A percentile compares a stretch with the other conserved stretches of the same genome.
Conservation (phyloP, 768 basidiomycete genomes). For the Royoungia palumana region DNA sequence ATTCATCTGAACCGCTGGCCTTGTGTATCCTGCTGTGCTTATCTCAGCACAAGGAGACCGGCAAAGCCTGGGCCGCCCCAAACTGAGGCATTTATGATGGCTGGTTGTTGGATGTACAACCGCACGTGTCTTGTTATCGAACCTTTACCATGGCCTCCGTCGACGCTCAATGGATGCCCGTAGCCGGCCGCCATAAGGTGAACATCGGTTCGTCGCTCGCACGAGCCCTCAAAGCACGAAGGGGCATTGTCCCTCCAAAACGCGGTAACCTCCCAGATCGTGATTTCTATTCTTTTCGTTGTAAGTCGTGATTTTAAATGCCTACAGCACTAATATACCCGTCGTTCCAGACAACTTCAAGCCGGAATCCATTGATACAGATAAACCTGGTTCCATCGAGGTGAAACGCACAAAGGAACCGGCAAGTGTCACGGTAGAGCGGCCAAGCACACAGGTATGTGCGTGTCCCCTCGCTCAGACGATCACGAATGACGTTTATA, state of each 20-base stretch:
- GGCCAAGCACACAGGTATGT: slow-evolving; percentile 59
- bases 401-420: slow-evolving; percentile 52
- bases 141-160: slow-evolving; percentile 43
- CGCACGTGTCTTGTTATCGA: slow-evolving; percentile 20
- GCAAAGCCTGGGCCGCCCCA: slow-evolving; percentile 2
- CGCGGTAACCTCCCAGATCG: slow-evolving; percentile 50
- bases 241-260: slow-evolving; percentile 45
- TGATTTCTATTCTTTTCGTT: slow-evolving; percentile 76
- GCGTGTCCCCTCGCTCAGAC: neutral
- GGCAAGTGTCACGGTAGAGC: slow-evolving; percentile 58
- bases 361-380: slow-evolving; percentile 64
- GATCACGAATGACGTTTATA: slow-evolving; percentile 21
- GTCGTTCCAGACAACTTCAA: slow-evolving; percentile 64
- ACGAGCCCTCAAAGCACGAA: slow-evolving; percentile 67
- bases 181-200: slow-evolving; percentile 57
- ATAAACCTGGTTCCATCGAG: slow-evolving; percentile 63
- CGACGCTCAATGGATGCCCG: slow-evolving; percentile 52
- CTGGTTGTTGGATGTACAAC: slow-evolving; percentile 4
- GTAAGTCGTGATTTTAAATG: slow-evolving; percentile 40
- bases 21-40: slow-evolving; percentile 10
- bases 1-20: no score
- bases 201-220: slow-evolving; percentile 58
- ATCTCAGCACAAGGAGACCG: slow-evolving; percentile 24
- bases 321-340: neutral
- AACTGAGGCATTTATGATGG: slow-evolving; percentile 16